Evolutionary conservation across 805 yeast species (phyloP).

Genomic region (Myxozyma mucilagina): DNA sequence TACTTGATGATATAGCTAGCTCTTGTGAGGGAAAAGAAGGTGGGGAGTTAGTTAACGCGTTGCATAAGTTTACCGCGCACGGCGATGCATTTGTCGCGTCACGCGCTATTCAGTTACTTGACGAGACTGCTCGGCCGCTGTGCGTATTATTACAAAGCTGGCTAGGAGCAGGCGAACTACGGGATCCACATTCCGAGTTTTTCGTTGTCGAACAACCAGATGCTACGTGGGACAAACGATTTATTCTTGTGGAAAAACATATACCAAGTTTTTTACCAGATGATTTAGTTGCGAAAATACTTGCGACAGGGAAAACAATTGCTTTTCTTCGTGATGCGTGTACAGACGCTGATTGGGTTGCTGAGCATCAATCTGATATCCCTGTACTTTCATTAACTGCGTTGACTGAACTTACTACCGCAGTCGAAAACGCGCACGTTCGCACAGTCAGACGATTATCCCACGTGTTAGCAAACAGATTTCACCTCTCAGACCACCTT

Average conservation of each 20-base stretch:
- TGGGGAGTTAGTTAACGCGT: too few species aligned
- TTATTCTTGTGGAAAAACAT: conserved; percentile 33
- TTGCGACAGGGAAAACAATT: conserved; percentile 66
- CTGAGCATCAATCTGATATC: conserved; percentile 12
- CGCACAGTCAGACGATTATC: conserved; percentile 58
- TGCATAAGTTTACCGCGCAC: conserved; percentile 47
- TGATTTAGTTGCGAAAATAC: conserved; percentile 36
- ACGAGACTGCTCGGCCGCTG: conserved; percentile 57
- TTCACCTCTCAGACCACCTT: conserved; percentile 55
- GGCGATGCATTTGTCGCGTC: conserved; percentile 61
- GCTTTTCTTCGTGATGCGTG: conserved; percentile 65
- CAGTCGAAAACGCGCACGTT: conserved; percentile 44
- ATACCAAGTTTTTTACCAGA: conserved; percentile 45
- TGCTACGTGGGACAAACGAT: conserved; percentile 34
- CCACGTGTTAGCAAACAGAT: conserved; percentile 50
- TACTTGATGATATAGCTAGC: conserved; percentile 50
- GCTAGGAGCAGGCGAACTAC: conserved; percentile 66
- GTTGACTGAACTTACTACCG: conserved; percentile 34
- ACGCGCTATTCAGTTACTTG: conserved; percentile 49
- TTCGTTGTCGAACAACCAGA: conserved; percentile 46
- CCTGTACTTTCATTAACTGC: conserved; percentile 16
- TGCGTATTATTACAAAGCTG: conserved; percentile 60
- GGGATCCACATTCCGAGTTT: conserved; percentile 59
- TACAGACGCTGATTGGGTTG: conserved; percentile 66
- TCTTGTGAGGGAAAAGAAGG: conserved; percentile 36